Base-by-base conservation (phyloP, 108 stramenopile genomes). In the Skeletonema potamos region DNA sequence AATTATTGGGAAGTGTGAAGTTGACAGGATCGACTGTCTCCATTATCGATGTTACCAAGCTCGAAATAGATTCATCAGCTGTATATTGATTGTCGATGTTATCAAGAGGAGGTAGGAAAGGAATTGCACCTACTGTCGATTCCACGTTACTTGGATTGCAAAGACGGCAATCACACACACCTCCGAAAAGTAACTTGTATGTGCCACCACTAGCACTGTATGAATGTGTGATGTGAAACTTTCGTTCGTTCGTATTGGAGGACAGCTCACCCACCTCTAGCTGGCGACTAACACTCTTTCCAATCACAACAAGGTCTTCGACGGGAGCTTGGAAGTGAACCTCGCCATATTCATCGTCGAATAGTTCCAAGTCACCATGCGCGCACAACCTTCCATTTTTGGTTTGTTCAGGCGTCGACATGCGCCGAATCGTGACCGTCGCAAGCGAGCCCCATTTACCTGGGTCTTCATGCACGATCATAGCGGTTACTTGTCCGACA, bases 381-480 rank as follows among this genome's bases (percentile, higher is more conserved):
- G 75, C 64, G 12, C 54, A 26, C 58, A 69, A 20, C 57, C 85
- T 73, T 36, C 88, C 88, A 32, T 67, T 54, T 30, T 54, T 32
- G 2, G 85, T 87, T 11, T 89, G 88, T 60, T 92, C 85, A 10
- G 90, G 90, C 33, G 86, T 74, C 68, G 74, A 56, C 57, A 92
- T 43, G 36, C 83, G 81, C 33, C 76, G 58, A 10, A 91, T 58
- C 6, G 86, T 88, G 12, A 88, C 86, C 24, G 65, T 76, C 2
- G 90, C 90, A 41, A 88, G 58, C 46, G 77, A 64, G 48, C 64
- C 74, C 15, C 71, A 46, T 24, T 65, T 62, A 20, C 48, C 30
- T 55, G 57, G 34, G 4, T 68, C 4, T 12, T 58, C 15, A 62
- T 27, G 58, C 8, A 74, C 68, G 6, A 56, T 62, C n/a, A 89